A percentile compares a stretch with the other conserved stretches of the same genome.
These are phyloP conservation scores for Rhizomucor miehei DNA, from an alignment of 371 early-diverging fungal species.

Conservation along the genomic window DNA sequence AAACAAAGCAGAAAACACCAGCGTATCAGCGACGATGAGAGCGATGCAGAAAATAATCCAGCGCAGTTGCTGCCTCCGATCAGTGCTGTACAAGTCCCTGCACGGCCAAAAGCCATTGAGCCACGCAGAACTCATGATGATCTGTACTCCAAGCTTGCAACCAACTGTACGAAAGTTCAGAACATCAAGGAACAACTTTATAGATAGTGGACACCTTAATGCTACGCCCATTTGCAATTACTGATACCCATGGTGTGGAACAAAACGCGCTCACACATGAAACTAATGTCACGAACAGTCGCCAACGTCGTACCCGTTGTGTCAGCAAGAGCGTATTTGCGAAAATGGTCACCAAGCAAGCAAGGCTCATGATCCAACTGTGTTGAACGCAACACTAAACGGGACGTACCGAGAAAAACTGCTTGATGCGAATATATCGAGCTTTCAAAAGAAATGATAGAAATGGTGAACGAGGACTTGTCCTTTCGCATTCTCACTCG, in stretches of 20 bases:
- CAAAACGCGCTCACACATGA: not conserved
- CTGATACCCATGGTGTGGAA: not conserved
- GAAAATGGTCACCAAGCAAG: not conserved
- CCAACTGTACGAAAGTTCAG: not conserved
- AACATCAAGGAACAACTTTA: not conserved
- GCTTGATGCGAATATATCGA: not conserved
- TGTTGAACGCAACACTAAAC: not conserved
- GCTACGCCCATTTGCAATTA: not conserved
- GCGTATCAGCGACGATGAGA: not conserved
- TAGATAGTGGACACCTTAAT: not conserved
- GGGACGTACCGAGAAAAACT: not conserved
- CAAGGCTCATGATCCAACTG: not conserved
- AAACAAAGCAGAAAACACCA: not conserved
- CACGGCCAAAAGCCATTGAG: not conserved
- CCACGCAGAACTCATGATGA: not conserved
- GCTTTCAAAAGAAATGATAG: not conserved
- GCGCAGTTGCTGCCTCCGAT: not conserved
- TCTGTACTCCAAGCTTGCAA: not conserved
- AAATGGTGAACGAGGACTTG: not conserved
- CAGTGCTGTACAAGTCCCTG: not conserved
- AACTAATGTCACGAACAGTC: not conserved
- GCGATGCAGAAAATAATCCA: not conserved
- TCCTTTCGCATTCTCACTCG: not conserved
- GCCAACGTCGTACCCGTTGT: not conserved
- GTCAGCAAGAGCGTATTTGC: not conserved